phyloP scores from a whole-genome alignment of 129 eudicot genomes.

The Flaveria linearis region DNA sequence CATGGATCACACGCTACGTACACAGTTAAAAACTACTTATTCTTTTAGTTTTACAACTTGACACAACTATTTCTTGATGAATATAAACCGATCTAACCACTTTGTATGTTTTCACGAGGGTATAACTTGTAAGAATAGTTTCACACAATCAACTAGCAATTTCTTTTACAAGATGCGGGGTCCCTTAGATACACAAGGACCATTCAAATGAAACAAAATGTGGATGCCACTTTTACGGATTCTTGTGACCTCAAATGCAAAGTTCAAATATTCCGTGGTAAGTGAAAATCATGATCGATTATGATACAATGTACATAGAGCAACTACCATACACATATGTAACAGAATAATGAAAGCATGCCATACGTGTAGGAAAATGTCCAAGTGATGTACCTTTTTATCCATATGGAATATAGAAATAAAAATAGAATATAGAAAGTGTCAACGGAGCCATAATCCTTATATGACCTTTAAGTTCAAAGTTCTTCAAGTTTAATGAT shows the following conservation, averaged over 20 bases:
- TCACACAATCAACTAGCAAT: not conserved
- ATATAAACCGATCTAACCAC: not conserved
- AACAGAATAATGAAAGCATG: not conserved
- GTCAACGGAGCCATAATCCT: not conserved
- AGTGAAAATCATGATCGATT: not conserved
- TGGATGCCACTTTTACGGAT: not conserved
- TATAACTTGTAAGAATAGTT: not conserved
- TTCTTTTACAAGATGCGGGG: not conserved
- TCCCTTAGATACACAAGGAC: not conserved
- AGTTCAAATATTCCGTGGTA: not conserved
- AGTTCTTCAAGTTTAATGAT: no score
- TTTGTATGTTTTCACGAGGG: not conserved
- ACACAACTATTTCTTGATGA: not conserved
- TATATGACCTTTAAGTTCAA: not conserved
- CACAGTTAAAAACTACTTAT: not conserved
- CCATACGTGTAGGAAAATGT: no score
- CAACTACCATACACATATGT: not conserved
- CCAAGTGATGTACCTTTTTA: no score
- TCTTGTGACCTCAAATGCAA: conserved; percentile 1
- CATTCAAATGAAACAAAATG: not conserved
- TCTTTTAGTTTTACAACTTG: not conserved
- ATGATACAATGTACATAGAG: no score
- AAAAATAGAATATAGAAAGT: not conserved
- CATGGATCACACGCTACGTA: no score
- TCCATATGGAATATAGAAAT: no score